A percentile compares a stretch with the other conserved stretches of the same genome.
Conservation (phyloP, 306 rosid genomes). For the Prunus mongolica region DNA sequence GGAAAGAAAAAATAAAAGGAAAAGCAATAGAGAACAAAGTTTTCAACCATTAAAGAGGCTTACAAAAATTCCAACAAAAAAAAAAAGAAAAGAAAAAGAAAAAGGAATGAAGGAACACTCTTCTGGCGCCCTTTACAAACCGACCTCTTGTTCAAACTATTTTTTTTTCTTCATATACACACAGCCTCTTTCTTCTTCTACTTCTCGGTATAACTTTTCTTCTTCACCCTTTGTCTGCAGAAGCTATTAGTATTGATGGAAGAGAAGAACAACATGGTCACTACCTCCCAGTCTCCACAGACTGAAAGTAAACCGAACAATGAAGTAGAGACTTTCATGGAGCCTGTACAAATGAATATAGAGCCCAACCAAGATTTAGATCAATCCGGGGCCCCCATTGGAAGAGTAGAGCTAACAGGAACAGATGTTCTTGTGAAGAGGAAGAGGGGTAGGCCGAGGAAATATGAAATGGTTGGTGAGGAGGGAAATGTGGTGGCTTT, state of each 20-base stretch:
- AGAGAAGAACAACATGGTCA: background rate
- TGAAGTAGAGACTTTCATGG: background rate
- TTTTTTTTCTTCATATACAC: background rate
- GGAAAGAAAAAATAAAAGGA: too few species aligned
- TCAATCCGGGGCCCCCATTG: background rate
- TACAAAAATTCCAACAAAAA: background rate
- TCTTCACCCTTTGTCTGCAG: background rate
- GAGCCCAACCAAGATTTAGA: background rate
- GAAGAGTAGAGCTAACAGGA: background rate
- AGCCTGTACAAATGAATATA: background rate
- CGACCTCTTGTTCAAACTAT: background rate
- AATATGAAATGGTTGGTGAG: background rate
- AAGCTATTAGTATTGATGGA: background rate
- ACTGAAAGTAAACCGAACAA: background rate
- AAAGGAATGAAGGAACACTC: too few species aligned
- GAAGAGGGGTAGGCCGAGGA: conserved; percentile 52
- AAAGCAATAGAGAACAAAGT: background rate
- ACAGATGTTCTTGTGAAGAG: conserved; percentile 11
- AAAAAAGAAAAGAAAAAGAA: background rate
- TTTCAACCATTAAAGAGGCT: background rate
- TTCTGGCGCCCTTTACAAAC: background rate
- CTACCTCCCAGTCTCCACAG: background rate
- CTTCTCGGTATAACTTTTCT: background rate
- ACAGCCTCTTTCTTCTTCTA: background rate
- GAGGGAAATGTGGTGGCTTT: background rate